Conservation (phyloP, 177 flowering plant species). For the Telopea speciosissima region DNA sequence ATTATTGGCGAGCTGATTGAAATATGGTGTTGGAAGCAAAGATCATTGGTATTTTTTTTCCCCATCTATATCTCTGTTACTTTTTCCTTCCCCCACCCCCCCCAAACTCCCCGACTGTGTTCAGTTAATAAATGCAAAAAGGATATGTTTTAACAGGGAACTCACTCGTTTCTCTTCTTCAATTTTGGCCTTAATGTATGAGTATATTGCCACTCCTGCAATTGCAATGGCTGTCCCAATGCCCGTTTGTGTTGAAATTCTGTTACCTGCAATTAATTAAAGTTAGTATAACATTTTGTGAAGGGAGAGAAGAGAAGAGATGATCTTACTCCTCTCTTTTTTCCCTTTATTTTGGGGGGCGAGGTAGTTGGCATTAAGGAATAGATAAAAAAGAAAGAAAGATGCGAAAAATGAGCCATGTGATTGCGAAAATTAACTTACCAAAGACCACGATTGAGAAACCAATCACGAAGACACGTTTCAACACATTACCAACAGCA, state of each 20-base stretch:
- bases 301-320: neutral
- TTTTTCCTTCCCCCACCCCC: no score
- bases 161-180: conserved; percentile 90
- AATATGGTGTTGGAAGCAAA: no score
- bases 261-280: conserved; percentile 57
- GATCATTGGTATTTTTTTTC: no score
- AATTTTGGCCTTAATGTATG: conserved; percentile 77
- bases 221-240: conserved; percentile 85
- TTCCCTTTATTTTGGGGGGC: no score
- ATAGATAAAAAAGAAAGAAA: neutral
- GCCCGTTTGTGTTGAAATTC: conserved; percentile 83
- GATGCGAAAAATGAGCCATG: neutral
- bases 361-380: no score
- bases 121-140: neutral
- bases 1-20: no score
- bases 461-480: conserved; percentile 94
- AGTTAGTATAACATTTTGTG: conserved; percentile 5
- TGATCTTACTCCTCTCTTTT: no score
- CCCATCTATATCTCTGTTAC: no score
- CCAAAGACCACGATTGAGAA: conserved; percentile 83
- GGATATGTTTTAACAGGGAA: neutral
- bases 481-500: conserved; percentile 94
- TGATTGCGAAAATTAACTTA: conserved; percentile 16
- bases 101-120: neutral
- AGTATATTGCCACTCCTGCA: conserved; percentile 84